Evolutionary conservation across 257 asterid species (phyloP).

Genomic region (Agastache rugosa): DNA sequence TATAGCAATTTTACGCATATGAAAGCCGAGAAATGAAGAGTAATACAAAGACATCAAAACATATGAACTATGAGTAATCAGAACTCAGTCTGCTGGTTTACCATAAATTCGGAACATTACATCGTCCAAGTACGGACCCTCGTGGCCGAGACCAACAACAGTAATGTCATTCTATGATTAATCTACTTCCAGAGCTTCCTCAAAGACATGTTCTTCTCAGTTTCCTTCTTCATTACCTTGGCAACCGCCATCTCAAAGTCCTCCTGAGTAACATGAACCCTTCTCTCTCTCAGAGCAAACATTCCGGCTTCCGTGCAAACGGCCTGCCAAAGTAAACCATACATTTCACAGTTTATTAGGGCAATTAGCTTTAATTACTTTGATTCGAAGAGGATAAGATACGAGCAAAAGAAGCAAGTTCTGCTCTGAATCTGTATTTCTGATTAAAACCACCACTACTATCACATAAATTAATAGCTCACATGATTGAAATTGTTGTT

Average conservation of each 20-base stretch:
- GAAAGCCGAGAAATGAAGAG: neutral
- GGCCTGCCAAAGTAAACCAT: constrained; percentile 57
- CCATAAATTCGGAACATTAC: neutral
- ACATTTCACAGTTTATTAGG: neutral
- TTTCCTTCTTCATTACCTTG: constrained; percentile 97
- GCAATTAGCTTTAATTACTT: neutral
- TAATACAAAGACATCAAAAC: neutral
- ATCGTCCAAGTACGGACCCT: neutral
- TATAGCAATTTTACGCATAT: neutral
- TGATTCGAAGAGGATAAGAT: neutral
- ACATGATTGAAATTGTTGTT: too few species aligned
- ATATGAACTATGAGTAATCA: neutral
- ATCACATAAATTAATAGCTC: too few species aligned
- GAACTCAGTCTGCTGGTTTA: neutral
- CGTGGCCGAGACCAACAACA: neutral
- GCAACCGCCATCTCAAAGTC: constrained; percentile 99
- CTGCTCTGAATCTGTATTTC: neutral
- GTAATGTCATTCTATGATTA: neutral
- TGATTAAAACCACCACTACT: neutral
- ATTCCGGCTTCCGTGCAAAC: constrained; percentile 98
- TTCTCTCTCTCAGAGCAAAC: constrained; percentile 96
- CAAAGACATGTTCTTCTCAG: constrained; percentile 89
- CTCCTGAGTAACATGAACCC: constrained; percentile 96
- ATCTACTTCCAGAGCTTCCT: constrained; percentile 93
- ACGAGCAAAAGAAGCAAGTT: neutral